Evolutionary conservation across 371 early-diverging fungal species (phyloP), one percentile per base, ranked within the genome.

Genomic region (Actinomortierella wolfii): DNA sequence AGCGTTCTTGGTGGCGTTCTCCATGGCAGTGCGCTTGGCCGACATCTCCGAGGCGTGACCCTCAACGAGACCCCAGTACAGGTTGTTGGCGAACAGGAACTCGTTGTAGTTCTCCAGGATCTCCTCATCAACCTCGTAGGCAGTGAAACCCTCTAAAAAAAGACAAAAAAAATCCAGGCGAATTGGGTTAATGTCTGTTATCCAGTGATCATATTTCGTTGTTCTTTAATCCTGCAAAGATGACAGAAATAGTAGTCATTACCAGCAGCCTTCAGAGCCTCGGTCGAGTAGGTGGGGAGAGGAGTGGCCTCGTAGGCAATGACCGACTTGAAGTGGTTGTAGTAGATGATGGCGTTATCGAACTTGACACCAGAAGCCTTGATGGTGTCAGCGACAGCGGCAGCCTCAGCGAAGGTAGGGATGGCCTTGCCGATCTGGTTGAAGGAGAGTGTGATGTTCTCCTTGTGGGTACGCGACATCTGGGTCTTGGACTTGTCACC

Each of bases 1-100:
- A 60, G 98, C 99, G 83, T 98, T 98, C 91, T 97, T 96, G 81
- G 97, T 97, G 54, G 98, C 98, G 83, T 98, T 98, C 88, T 98
- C 99, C 99, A 97, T 98, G 79, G 99, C 97, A 71, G 93, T 88
- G 71, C 97, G 92, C 90, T 93, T 94, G 75, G 99, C 94, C 48
- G 94, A 88, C 92, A 97, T 93, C 81, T 98, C 99, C 51, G 96
- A 83, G 55, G 97, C 97, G 76, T 97, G 94, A 62, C 97, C 97
- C 83, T 99, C 99, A 52, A 89, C 91, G 70, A 99, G 81, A 64
- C 91, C 95, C 94, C 95, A 95, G 92, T 91, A 94, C 69, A 98
- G 57, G 75, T 85, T 78, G 87, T 94, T 96, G 78, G 97, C 96
- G 58, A 96, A 87, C 71, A 89, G 77, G 87, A 97, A 98, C 82